Base-by-base conservation (phyloP, 371 early-diverging fungal genomes). In the Rhizopus delemar region DNA sequence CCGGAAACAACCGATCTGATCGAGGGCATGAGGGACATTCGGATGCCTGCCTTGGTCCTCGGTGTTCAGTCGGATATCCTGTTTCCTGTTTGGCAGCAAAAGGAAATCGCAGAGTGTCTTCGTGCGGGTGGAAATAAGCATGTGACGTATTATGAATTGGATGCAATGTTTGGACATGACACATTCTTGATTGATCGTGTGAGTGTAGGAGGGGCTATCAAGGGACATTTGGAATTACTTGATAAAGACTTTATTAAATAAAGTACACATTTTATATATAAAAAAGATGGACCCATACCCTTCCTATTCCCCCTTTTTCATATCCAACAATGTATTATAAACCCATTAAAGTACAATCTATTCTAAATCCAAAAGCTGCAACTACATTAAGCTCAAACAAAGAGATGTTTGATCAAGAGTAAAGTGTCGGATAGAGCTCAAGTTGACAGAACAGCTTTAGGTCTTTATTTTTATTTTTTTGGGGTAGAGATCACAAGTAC, bases 111-210 rank as follows among this genome's bases (percentile, higher is more conserved):
- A 8, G 87, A 89, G 49, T 88, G 89, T 62, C 73, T 97, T 54
- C 84, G 88, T 43, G 80, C 77, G 13, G 83, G 83, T 0, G 97
- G 96, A 16, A 97, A 97, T 75, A 80, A 83, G 49, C 69, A 76
- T 22, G 96, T 97, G 12, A 95, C 97, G 2, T 95, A 95, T 69
- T 96, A 95, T 65, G 98, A 96, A 74, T 71, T 96, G n/a, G 98
- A 96, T 71, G 88, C 94, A 29, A 87, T 94, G 83, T 97, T 92
- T 75, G 98, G 98, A 6, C 98, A 97, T 70, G 97, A 97, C 64
- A 96, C 98, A 7, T 97, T 96, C 69, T 82, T 96, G 70, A 91
- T 96, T 61, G 96, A 96, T 68, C 68, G 86, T 32, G 86, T 88
- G 52, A 90, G 87, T 59, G 93, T 96, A 13, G 98, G 96, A 29